A percentile compares a stretch with the other conserved stretches of the same genome.
These are phyloP conservation scores for Craterostigma plantagineum DNA, from an alignment of 257 asterid species.

Conservation along the genomic window DNA sequence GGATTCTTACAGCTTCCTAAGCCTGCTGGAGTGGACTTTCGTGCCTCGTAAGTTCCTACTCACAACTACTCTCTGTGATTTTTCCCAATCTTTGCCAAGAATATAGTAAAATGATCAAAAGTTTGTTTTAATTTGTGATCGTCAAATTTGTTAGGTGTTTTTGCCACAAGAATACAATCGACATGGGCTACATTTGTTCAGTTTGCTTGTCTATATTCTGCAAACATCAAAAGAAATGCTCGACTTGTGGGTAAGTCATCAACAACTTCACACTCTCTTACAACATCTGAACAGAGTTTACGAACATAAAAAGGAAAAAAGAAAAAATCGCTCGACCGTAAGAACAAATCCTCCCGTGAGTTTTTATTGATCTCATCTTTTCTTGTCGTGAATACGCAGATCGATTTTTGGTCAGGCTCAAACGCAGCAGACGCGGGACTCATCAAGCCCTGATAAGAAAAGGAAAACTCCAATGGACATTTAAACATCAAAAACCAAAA, in stretches of 20 bases:
- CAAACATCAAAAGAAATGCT: constrained; percentile 75
- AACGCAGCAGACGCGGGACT: constrained; percentile 15
- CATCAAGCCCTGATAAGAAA: constrained; percentile 26
- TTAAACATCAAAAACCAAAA: constrained; percentile 8
- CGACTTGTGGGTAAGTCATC: constrained; percentile 78
- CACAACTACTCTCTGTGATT: not conserved
- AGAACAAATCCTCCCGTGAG: not conserved
- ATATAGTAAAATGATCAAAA: too few relatives aligned
- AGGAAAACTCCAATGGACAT: constrained; percentile 18
- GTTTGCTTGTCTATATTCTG: constrained; percentile 91
- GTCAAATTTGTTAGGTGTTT: constrained; percentile 42
- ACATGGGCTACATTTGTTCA: constrained; percentile 86
- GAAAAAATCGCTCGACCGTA: not conserved
- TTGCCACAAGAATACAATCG: constrained; percentile 89
- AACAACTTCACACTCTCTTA: not conserved
- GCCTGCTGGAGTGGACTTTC: constrained; percentile 93
- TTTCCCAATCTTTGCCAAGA: not conserved
- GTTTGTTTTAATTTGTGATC: too few relatives aligned
- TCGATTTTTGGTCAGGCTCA: constrained; percentile 52
- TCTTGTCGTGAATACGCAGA: constrained; percentile 14
- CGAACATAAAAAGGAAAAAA: too few relatives aligned
- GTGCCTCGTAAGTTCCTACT: constrained; percentile 72
- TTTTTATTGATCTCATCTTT: not conserved
- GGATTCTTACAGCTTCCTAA: constrained; percentile 66
- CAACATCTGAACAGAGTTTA: too few relatives aligned